Evolutionary conservation across 257 asterid species (phyloP).

Genomic region (Nicotiana sylvestris): DNA sequence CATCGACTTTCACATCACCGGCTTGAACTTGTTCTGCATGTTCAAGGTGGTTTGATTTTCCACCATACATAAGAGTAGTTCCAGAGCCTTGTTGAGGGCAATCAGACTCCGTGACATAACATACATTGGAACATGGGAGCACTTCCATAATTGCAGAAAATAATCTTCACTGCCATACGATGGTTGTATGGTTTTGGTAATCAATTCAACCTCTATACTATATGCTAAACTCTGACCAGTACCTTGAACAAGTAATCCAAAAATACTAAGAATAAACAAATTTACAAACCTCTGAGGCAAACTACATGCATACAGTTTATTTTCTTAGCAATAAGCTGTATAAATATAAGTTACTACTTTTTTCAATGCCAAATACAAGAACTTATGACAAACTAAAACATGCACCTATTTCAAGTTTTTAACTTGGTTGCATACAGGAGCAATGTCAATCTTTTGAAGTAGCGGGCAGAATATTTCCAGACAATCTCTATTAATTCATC

Average conservation of each 20-base stretch:
- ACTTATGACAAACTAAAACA: neutral
- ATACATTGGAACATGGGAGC: conserved; percentile 51
- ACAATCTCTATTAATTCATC: neutral
- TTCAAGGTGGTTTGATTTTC: conserved; percentile 37
- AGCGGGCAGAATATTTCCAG: neutral
- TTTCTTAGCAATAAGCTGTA: neutral
- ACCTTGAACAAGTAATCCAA: conserved; percentile 16
- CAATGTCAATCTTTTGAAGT: neutral
- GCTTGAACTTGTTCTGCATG: conserved; percentile 37
- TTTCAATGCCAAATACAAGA: neutral
- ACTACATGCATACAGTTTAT: neutral
- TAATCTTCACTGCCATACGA: conserved; percentile 29
- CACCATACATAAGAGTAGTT: conserved; percentile 40
- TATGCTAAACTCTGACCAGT: conserved; percentile 21
- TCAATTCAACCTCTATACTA: conserved; percentile 17
- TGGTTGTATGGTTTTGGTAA: neutral
- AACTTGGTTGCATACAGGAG: neutral
- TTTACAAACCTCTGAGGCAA: neutral
- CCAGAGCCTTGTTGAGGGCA: conserved; percentile 50
- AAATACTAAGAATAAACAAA: neutral
- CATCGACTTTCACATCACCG: conserved; percentile 41
- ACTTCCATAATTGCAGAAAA: conserved; percentile 57
- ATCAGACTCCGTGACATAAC: conserved; percentile 46
- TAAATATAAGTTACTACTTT: neutral
- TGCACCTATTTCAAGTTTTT: neutral